These are phyloP conservation scores for Acanthamoeba healyi DNA, from an alignment of 208 protist species.

Conservation along the genomic window DNA sequence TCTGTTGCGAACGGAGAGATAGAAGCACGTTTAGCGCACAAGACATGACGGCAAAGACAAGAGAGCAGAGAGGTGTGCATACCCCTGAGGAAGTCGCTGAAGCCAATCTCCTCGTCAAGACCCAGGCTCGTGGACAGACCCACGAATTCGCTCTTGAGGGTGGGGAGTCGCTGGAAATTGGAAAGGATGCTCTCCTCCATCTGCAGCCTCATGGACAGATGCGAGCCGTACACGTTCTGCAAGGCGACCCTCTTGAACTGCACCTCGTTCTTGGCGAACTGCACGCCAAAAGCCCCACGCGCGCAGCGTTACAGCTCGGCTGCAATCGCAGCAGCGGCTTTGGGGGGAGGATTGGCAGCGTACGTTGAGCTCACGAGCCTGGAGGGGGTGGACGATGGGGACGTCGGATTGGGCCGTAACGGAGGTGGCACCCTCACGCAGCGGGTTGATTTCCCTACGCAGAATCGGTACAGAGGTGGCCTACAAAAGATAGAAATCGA, in stretches of 20 bases:
- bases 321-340: neutral
- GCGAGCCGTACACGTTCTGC: conserved; percentile 32
- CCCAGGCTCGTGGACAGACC: neutral
- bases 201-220: conserved; percentile 29
- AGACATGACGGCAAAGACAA: neutral
- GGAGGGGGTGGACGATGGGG: conserved; percentile 12
- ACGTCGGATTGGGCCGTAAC: neutral
- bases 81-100: conserved; percentile 35
- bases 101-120: conserved; percentile 6
- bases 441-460: neutral
- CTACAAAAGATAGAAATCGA: neutral
- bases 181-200: conserved; percentile 37
- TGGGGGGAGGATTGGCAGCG: neutral
- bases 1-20: neutral
- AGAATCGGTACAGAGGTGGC: conserved; percentile 30
- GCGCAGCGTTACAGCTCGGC: neutral
- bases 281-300: neutral
- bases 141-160: conserved; percentile 41
- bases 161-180: conserved; percentile 55
- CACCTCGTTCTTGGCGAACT: conserved; percentile 46
- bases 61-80: too few relatives aligned
- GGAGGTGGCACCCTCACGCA: conserved; percentile 8
- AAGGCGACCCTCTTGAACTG: conserved; percentile 37
- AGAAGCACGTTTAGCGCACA: neutral
- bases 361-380: conserved; percentile 37